Evolutionary conservation across 768 basidiomycete genomes (phyloP), one percentile per base, ranked within the genome.

Genomic region (Vishniacozyma victoriae): DNA sequence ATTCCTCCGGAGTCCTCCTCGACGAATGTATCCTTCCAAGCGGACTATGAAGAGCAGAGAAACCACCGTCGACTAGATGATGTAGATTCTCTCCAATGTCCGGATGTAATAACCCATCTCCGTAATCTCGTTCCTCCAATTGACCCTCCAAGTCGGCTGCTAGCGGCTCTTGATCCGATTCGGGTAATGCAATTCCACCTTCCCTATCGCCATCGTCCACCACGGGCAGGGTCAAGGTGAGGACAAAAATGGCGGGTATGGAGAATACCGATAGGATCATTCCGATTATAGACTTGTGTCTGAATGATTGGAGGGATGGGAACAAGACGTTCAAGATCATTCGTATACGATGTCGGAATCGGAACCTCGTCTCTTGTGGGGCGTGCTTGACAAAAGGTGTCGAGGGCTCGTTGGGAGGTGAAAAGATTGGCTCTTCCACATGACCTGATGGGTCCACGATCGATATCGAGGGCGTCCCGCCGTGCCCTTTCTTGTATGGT

Each of bases 151-250:
- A 82, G 85, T 65, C 82, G 85, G 52, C 71, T 54, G 82, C 70
- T 37, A 84, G 70, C 18, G 83, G 83, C 59, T 85, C 82, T 54
- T 82, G 75, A 6, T 84, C 77, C 51, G 82, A 83, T 39, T 86
- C 83, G 50, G 64, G 63, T 6, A 69, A 41, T 4, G 47, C 48
- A 5, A 66, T 48, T 4, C 52, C 63, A 16, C 61, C 67, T 41
- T 60, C 55, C 24, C 56, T 50, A 36, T 58, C 46, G 1, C 86
- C 86, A 31, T 85, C 78, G 24, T 71, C 70, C 9, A 92, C 88
- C 12, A 99, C 92, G 3, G 91, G 91, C 9, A 97, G 75, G 0
- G 93, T 96, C 16, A 97, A 55, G 0, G 92, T 96, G 41, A 99
- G 74, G 3, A 78, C 76, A 70, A 95, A 75, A 1, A 99, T 82